Base-by-base conservation (phyloP, 176 grass and related monocot genomes). In the Dendrocalamus sinicus region DNA sequence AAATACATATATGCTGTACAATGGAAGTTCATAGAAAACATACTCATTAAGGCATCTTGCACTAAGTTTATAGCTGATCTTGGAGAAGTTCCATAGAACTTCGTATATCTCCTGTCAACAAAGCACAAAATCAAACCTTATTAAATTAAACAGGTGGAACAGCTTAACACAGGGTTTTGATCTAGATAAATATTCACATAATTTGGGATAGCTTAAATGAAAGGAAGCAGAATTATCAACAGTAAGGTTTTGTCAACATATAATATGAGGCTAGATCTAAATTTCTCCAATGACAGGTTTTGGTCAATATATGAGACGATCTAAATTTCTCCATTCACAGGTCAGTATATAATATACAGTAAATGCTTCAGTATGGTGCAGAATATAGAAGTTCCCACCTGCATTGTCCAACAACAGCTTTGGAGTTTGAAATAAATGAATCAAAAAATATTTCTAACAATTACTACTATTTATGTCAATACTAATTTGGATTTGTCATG, bases 41-140 rank as follows among this genome's bases (percentile, higher is more conserved):
- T 98, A 98, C 95, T 93, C 81, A 82, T 98, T 73, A 98, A 95
- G 17, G 95, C 86, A 85, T 95, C 95, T 83, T 98, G 89, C 41
- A 90, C 95, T 73, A 98, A 92, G 79, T 98, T 90, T 75, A 95
- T 24, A 47, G 95, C 93, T 51, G 95, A 98, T 83, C 89, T 98
- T 83, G 94, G 91, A 2, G 89, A 98, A 41, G 91, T 93, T 72
- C 95, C 95, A 87, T 98, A 98, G 83, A 98, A 98, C 62, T 95
- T 98, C 40, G 95, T 98, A 68, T 95, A 98, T 84, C 95, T 95
- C 95, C 95, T 98, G 92, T 53, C 86, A 95, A 83, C 47, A 26
- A 47, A 80, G 47, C 55, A 86, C 47, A 4, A 81, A 74, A 75
- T 22, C 19, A 70, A 92, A 69, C 19, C 39, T 73, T 71, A 51